Percentiles rank a stretch among this genome's conserved stretches.
Evolutionary conservation across 23 red algal species (phyloP).

Genomic region (Gracilaria vermiculophylla): DNA sequence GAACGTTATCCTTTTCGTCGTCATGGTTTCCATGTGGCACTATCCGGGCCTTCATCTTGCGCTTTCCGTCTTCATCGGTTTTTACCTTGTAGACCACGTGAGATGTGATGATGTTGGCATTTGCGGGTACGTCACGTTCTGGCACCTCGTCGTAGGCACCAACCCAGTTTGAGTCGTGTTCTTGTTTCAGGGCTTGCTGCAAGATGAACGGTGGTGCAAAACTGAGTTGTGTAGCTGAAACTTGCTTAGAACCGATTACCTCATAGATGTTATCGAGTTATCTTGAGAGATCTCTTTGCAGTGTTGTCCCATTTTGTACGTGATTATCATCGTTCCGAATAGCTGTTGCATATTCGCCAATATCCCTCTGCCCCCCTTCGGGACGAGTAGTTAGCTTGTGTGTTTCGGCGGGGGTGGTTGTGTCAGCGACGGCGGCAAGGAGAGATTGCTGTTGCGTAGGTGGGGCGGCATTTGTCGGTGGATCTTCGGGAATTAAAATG

Average conservation of each 20-base stretch:
- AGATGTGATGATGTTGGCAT: constrained; percentile 17
- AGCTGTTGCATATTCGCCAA: background rate
- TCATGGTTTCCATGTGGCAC: constrained; percentile 34
- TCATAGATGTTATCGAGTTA: background rate
- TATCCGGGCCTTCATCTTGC: constrained; percentile 12
- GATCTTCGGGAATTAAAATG: too few species aligned
- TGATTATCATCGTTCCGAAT: too few species aligned
- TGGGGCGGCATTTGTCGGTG: too few species aligned
- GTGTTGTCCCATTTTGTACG: background rate
- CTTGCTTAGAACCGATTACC: background rate
- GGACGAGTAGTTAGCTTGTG: too few species aligned
- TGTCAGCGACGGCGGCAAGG: too few species aligned
- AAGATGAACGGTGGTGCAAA: constrained; percentile 16
- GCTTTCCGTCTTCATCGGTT: constrained; percentile 1
- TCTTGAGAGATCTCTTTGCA: background rate
- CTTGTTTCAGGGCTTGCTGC: constrained; percentile 10
- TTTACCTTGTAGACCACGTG: constrained; percentile 52
- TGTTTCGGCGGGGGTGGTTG: too few species aligned
- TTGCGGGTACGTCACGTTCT: background rate
- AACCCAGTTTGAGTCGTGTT: constrained; percentile 13
- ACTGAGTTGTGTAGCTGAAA: background rate
- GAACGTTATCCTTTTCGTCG: constrained; percentile 31
- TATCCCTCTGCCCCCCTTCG: background rate
- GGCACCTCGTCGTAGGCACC: constrained; percentile 14
- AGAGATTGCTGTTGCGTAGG: background rate